Base-by-base conservation (phyloP, 2,329 filamentous ascomycete species). In the Microsporum audouinii region DNA sequence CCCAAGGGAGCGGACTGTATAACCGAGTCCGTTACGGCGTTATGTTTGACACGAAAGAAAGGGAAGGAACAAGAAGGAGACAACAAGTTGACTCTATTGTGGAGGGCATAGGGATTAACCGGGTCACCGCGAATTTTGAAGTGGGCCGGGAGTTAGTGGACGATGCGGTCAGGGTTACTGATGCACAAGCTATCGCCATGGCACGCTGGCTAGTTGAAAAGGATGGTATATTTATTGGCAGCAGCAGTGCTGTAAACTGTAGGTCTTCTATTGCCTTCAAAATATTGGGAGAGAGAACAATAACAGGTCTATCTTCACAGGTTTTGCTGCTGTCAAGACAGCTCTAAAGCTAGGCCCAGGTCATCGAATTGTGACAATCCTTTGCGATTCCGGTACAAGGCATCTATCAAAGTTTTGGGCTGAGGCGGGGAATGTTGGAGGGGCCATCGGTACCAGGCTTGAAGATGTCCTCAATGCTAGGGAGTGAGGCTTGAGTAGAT, bases 221-320 rank as follows among this genome's bases (percentile, higher is more conserved):
- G 65, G 94, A 99, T 73, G 94, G 94, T 5, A 86, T 99, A 59
- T 99, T 99, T 69, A 81, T 91, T 45, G 95, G 94, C 6, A 96
- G 91, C 72, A 96, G 90, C 72, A 96, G 88, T 73, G 88, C 91
- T n/a, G 92, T 99, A 59, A 99, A 99, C 73, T 96, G 91, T 80
- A 70, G 73, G 81, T 76, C n/a, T 27, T 38, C n/a, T 4, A 27
- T 8, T 36, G 51, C 23, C 8, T n/a, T 29, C 1, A 58, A 6
- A 5, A 58, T 45, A 12, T 62, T 2, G 59, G 23, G 12, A 49
- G 3, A 31, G 45, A 29, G 36, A 33, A 60, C 62, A 57, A 58
- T 41, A 36, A 59, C 34, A 27, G 2, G 43, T 27, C n/a, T 34
- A 34, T 66, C 55, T 67, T 62, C 23, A 2, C 61, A 79, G 78